These are phyloP conservation scores for Benincasa hispida DNA, from an alignment of 306 rosid genomes.

Conservation along the genomic window DNA sequence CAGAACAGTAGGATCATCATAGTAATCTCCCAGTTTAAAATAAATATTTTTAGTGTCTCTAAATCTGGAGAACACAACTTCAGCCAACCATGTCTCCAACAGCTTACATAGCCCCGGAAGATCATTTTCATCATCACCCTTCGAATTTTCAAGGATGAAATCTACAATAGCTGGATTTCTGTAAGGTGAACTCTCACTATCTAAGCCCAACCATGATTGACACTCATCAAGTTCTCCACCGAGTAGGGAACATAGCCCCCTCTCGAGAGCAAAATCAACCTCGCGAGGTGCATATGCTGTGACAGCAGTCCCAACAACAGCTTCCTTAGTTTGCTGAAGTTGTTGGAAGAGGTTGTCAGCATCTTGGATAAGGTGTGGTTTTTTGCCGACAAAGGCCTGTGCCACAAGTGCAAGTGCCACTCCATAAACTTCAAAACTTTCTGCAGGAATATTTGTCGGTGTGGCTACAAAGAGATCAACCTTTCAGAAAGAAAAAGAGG, in stretches of 20 bases:
- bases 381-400: slow-evolving; percentile 71
- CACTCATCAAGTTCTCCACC: slow-evolving; percentile 85
- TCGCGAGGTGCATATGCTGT: slow-evolving; percentile 47
- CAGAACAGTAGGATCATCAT: slow-evolving; percentile 79
- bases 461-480: slow-evolving; percentile 91
- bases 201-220: slow-evolving; percentile 83
- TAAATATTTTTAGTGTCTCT: slow-evolving; percentile 58
- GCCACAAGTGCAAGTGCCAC: slow-evolving; percentile 97
- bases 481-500: slow-evolving; percentile 25
- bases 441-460: slow-evolving; percentile 89
- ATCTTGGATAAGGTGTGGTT: slow-evolving; percentile 83
- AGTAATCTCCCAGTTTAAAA: slow-evolving; percentile 88
- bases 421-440: slow-evolving; percentile 92
- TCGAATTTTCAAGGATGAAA: slow-evolving; percentile 61
- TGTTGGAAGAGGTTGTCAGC: slow-evolving; percentile 85
- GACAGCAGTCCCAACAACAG: slow-evolving; percentile 32
- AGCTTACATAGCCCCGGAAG: slow-evolving; percentile 92
- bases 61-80: slow-evolving; percentile 88
- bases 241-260: slow-evolving; percentile 93
- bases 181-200: slow-evolving; percentile 53
- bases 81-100: slow-evolving; percentile 85
- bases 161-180: slow-evolving; percentile 73
- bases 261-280: slow-evolving; percentile 79
- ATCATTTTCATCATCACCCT: slow-evolving; percentile 66
- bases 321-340: slow-evolving; percentile 76